Base-by-base conservation (phyloP, 176 grass and related monocot genomes). In the Oryza longistaminata region DNA sequence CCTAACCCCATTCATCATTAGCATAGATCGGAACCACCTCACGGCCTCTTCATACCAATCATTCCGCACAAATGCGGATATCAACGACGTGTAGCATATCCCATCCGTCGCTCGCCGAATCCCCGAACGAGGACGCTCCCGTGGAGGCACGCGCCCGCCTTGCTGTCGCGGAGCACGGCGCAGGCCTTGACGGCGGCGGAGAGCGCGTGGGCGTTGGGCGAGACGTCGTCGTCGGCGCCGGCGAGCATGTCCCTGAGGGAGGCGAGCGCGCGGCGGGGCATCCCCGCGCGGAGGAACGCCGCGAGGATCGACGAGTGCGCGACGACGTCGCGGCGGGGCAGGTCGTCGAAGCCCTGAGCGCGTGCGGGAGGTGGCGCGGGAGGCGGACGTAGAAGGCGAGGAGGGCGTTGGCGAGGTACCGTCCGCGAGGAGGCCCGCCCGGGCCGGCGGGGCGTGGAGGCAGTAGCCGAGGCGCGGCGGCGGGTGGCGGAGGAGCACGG, bases 231-330 rank as follows among this genome's bases (percentile, higher is more conserved):
- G 55, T 87, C 85, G n/a, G n/a, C n/a, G n/a, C n/a, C n/a, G n/a
- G 79, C 27, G 25, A 71, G 61, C 93, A 95, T 93, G 76, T 76
- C 42, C n/a, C 64, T 88, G 62, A 98, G 92, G 34, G 86, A 84
- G 17, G 43, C 62, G 58, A 98, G 87, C 29, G 85, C 86, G 55
- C 91, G 70, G n/a, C 69, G 70, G 0, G 95, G 93, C 13, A 75
- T 80, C 0, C n/a, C 91, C 17, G 79, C 82, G 1, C 87, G 81
- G 44, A 93, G 64, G 83, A 93, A 90, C 1, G 87, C 79, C 34
- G 96, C 92, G 78, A 95, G 74, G 49, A n/a, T 85, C 83, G 96
- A 93, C 68, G 93, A 95, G 87, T 88, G 94, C 26, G 93, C 92
- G 83, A 95, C 77, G 76, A 98, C 91, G 82, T 95, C 91, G 60